These are phyloP conservation scores for Nannochloropsis oceanica DNA, from an alignment of 108 stramenopile genomes.

Conservation along the genomic window DNA sequence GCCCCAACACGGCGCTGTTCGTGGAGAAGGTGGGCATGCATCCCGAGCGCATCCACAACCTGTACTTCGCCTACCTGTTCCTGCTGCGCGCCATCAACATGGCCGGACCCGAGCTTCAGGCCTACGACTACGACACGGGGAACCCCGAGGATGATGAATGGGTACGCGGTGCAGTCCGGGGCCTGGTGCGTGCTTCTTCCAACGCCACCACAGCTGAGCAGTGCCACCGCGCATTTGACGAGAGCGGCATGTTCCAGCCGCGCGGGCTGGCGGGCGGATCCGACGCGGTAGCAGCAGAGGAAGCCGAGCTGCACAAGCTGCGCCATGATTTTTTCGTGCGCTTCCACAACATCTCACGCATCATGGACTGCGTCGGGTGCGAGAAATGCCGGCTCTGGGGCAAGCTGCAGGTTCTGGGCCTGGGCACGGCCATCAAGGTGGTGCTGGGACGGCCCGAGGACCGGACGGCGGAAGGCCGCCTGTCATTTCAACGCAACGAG, in stretches of 20 bases:
- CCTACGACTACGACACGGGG: constrained; percentile 31
- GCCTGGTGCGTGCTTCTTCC: neutral
- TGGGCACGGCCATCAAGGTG: constrained; percentile 36
- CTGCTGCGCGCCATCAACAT: constrained; percentile 60
- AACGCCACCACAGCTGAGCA: neutral
- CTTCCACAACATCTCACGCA: constrained; percentile 59
- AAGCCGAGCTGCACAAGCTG: neutral
- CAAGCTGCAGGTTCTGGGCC: constrained; percentile 34
- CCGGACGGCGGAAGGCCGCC: neutral
- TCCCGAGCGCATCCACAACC: constrained; percentile 68
- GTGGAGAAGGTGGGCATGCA: constrained; percentile 39
- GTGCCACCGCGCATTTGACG: constrained; percentile 31
- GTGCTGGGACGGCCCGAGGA: constrained; percentile 22
- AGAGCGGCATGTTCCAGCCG: constrained; percentile 25
- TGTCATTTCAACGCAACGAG: constrained; percentile 22
- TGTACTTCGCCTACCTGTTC: constrained; percentile 84
- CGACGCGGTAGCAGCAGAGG: neutral
- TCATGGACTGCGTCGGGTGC: constrained; percentile 96
- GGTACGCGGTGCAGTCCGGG: neutral
- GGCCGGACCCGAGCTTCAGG: constrained; percentile 43
- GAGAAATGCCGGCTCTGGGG: constrained; percentile 65
- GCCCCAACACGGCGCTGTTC: neutral
- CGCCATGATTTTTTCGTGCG: constrained; percentile 34
- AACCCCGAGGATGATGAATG: constrained; percentile 23
- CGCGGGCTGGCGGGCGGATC: neutral